Evolutionary conservation across 2,329 filamentous ascomycete genomes (phyloP).

Genomic region (Penicillium concentricum): DNA sequence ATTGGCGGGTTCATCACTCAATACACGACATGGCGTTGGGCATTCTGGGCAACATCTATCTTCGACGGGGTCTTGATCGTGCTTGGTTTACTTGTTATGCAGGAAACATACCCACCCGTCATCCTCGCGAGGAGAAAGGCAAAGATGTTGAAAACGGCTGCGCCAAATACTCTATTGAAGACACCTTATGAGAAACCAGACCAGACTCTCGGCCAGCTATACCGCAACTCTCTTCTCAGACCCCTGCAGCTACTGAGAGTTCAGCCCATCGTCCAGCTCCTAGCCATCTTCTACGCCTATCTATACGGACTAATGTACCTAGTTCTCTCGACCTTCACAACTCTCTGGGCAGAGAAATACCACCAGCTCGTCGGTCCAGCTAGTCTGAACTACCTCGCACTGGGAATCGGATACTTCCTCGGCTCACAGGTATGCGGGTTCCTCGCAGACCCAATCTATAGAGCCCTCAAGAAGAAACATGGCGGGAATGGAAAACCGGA

Average conservation of each 20-base stretch:
- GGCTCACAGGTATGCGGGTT: constrained; percentile 42
- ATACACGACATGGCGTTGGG: constrained; percentile 51
- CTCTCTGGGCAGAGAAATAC: constrained; percentile 54
- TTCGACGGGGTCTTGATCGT: constrained; percentile 57
- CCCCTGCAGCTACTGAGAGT: constrained; percentile 53
- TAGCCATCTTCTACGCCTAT: constrained; percentile 52
- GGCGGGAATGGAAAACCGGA: constrained; percentile 46
- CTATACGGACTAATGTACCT: constrained; percentile 61
- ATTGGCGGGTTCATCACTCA: constrained; percentile 36
- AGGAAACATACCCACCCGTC: constrained; percentile 62
- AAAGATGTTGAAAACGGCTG: constrained; percentile 25
- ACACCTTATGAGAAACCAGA: constrained; percentile 21
- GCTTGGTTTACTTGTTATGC: constrained; percentile 56
- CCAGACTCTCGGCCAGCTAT: constrained; percentile 16
- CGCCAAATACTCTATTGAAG: constrained; percentile 33
- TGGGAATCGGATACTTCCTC: constrained; percentile 58
- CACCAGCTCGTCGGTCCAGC: constrained; percentile 51
- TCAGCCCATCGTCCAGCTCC: constrained; percentile 56
- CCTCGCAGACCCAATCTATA: not conserved
- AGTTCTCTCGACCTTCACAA: constrained; percentile 57
- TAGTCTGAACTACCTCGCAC: constrained; percentile 59
- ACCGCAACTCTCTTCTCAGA: constrained; percentile 44
- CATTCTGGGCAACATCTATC: constrained; percentile 63
- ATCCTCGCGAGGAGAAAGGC: constrained; percentile 56
- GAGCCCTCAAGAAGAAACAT: not conserved